These are phyloP conservation scores for Ophiostoma quercus DNA, from an alignment of 2,329 filamentous ascomycete genomes.

Conservation along the genomic window DNA sequence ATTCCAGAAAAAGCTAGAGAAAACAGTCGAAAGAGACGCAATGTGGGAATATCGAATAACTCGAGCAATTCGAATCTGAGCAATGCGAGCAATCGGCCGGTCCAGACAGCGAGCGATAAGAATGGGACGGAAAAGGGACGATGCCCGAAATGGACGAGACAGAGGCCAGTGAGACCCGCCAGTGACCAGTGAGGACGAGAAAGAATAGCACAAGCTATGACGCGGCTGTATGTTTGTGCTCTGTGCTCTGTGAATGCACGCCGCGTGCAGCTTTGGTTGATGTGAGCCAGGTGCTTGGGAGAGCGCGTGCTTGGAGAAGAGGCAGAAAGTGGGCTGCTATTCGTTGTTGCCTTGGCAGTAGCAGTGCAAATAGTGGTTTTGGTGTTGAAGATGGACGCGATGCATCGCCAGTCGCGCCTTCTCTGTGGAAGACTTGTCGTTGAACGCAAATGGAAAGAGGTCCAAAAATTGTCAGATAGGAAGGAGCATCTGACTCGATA, in stretches of 20 bases:
- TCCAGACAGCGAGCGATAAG: not conserved
- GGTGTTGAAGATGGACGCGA: not conserved
- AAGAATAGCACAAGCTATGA: not conserved
- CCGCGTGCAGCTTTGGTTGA: slow-evolving; percentile 1
- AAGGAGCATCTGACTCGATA: not conserved
- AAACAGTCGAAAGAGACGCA: not conserved
- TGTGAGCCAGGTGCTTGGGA: not conserved
- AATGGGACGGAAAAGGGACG: slow-evolving; percentile 13
- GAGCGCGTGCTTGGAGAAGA: not conserved
- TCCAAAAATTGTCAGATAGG: not conserved
- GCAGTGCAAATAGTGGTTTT: not conserved
- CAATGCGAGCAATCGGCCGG: slow-evolving; percentile 6
- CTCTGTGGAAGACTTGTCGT: not conserved
- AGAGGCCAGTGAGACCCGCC: slow-evolving; percentile 5
- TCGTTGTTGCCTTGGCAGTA: too few species aligned
- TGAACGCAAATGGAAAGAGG: not conserved
- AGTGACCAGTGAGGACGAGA: not conserved
- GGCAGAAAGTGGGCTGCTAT: not conserved
- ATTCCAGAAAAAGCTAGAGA: not conserved
- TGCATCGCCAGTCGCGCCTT: slow-evolving; percentile 2
- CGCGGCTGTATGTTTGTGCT: slow-evolving; percentile 4
- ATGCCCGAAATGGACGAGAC: slow-evolving; percentile 13
- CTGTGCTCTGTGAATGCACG: not conserved
- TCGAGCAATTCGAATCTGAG: not conserved
- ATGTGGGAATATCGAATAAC: not conserved